Conservation (phyloP, 345 rosid species). For the Brassica incana region DNA sequence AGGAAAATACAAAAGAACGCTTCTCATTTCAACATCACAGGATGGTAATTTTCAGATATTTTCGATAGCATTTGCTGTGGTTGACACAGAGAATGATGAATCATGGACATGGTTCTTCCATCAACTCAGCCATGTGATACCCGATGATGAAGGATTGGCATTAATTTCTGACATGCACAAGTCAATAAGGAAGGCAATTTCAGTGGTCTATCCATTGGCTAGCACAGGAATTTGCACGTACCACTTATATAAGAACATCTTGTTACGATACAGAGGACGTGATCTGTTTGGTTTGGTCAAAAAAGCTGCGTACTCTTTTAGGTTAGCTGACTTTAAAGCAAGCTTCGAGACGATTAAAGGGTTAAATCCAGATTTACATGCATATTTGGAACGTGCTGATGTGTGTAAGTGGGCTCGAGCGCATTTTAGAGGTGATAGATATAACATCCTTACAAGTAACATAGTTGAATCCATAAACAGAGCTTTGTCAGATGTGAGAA, state of each 20-base stretch:
- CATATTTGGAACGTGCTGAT: not conserved
- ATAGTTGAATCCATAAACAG: too few species aligned
- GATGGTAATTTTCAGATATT: not conserved
- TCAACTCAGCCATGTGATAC: not conserved
- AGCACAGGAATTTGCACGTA: not conserved
- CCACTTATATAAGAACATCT: not conserved
- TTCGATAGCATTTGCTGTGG: not conserved
- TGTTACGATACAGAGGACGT: not conserved
- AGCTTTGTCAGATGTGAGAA: not conserved
- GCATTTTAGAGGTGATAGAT: too few species aligned
- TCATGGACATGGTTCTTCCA: not conserved
- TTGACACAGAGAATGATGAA: not conserved
- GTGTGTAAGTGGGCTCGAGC: too few species aligned
- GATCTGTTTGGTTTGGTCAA: not conserved
- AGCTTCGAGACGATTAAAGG: not conserved
- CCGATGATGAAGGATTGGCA: not conserved
- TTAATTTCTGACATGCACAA: too few species aligned
- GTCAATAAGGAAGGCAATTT: too few species aligned
- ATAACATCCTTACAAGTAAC: too few species aligned
- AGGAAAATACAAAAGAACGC: not conserved
- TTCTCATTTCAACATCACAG: not conserved
- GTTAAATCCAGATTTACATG: not conserved
- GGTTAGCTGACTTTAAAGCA: not conserved
- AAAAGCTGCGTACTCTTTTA: not conserved
- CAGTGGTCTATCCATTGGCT: too few species aligned